Base-by-base conservation (phyloP, 805 yeast genomes). In the Yarrowia phangngaensis region DNA sequence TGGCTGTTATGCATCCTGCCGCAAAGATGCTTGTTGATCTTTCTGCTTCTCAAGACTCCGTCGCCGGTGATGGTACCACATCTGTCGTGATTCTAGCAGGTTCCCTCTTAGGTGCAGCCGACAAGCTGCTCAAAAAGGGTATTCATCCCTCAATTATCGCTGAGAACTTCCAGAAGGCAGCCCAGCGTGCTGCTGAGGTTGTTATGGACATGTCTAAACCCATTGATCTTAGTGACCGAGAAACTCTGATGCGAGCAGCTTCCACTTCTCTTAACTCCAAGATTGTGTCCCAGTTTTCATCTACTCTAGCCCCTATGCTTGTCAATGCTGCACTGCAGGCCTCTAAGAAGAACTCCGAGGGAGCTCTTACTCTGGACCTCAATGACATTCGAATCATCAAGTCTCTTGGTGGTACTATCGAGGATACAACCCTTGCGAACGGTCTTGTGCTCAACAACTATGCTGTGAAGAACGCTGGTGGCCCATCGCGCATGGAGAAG, bases 11-110 rank as follows among this genome's bases (percentile, higher is more conserved):
- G 64, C 98, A 92, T 64, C 99, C 99, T 2, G 99, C 96, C 2
- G 98, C 98, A 1, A 83, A 88, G 62, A 92, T 92, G 97, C 71
- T 79, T n/a, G 98, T 92, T 34, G 97, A 92, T 64, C 85, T 92
- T 20, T 83, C 95, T 52, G 96, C 89, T 31, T 97, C 98, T 1
- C 99, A 92, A 69, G 99, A 92, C 60, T 84, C 89, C 28, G 99
- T 89, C 67, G 98, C 97, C n/a, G 99, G 99, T 50, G 99, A 92
- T 64, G 99, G 99, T 55, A 92, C 99, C 24, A 92, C 99, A 0
- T 82, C 96, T 2, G 98, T 92, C 23, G 98, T 94, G 20, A 90
- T 92, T 50, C 73, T 92, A 54, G 86, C 97, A 5, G 99, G 98
- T 27, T 90, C 97, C 4, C 69, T 92, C 40, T 72, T 92, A 50